Evolutionary conservation across 1,284 basidiomycete species (phyloP).

Genomic region (Cutaneotrichosporon daszewskae): DNA sequence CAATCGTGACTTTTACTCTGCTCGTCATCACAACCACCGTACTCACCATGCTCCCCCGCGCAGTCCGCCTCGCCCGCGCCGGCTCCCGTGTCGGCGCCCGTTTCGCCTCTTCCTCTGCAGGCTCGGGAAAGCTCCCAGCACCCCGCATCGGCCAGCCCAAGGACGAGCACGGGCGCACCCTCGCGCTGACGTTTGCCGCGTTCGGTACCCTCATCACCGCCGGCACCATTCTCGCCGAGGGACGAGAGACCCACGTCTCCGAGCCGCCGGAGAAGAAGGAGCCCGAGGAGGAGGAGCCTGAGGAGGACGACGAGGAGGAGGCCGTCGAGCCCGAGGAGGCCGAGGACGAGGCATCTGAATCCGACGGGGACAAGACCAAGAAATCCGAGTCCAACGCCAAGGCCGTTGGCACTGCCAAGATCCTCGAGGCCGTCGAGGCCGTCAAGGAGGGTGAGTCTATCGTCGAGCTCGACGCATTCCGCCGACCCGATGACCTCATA

Average conservation of each 20-base stretch:
- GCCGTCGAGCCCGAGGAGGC: not conserved
- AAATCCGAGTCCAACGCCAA: not conserved
- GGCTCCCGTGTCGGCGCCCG: too few species aligned
- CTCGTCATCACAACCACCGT: too few species aligned
- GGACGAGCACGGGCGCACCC: constrained; percentile 4
- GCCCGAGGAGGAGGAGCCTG: constrained; percentile 2
- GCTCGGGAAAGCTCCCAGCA: too few species aligned
- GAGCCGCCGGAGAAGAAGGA: constrained; percentile 1
- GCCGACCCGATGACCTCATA: too few species aligned
- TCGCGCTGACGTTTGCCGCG: not conserved
- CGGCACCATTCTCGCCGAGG: not conserved
- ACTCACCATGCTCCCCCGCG: too few species aligned
- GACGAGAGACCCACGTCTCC: constrained; percentile 2
- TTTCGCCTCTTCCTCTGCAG: too few species aligned
- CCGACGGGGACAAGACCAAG: not conserved
- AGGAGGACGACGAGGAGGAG: constrained; percentile 4
- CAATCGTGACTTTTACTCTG: too few species aligned
- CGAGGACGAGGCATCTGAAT: not conserved
- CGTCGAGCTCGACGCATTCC: too few species aligned
- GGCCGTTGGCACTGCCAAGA: constrained; percentile 5
- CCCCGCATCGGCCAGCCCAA: too few species aligned
- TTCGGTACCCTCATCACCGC: constrained; percentile 4
- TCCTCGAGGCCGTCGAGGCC: constrained; percentile 51
- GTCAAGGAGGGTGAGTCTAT: constrained; percentile 83
- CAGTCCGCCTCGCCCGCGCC: too few species aligned